A percentile compares a stretch with the other conserved stretches of the same genome.
These are phyloP conservation scores for Petunia hybrid DNA, from an alignment of 305 asterid species.

Conservation along the genomic window DNA sequence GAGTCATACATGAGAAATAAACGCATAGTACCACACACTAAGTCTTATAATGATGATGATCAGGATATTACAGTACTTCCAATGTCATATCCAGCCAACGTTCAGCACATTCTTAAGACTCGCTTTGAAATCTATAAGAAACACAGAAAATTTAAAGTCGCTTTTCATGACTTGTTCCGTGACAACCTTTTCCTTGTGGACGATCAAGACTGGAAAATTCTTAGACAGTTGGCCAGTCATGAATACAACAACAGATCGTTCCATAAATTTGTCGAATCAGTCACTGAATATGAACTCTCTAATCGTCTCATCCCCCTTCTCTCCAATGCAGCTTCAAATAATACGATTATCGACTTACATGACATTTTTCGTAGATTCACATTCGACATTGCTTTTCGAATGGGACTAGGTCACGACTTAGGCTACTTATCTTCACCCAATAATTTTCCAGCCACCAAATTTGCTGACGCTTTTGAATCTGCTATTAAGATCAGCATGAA, in stretches of 20 bases:
- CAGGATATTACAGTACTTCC: no score
- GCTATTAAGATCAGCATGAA: conserved; percentile 12
- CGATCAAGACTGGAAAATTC: conserved; percentile 5
- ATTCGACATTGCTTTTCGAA: background rate
- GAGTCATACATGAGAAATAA: no score
- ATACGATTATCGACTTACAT: background rate
- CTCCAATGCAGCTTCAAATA: background rate
- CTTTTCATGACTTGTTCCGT: background rate
- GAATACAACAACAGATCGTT: background rate
- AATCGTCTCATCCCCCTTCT: conserved; percentile 22
- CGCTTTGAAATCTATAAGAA: background rate
- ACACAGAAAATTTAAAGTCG: background rate
- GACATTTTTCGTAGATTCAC: conserved; percentile 22
- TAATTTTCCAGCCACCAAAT: background rate
- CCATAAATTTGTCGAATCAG: background rate
- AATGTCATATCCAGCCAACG: background rate
- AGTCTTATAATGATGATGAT: no score
- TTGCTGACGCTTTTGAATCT: conserved; percentile 7
- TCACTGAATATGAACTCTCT: background rate
- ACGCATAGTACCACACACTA: no score
- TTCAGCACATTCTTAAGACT: conserved; percentile 15
- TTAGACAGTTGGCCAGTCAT: background rate
- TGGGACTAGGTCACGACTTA: conserved; percentile 30
- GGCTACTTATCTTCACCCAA: conserved; percentile 11
- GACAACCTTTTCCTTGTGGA: conserved; percentile 21